phyloP scores from a whole-genome alignment of 2,329 filamentous ascomycete genomes.

The Aureobasidium uvarum region DNA sequence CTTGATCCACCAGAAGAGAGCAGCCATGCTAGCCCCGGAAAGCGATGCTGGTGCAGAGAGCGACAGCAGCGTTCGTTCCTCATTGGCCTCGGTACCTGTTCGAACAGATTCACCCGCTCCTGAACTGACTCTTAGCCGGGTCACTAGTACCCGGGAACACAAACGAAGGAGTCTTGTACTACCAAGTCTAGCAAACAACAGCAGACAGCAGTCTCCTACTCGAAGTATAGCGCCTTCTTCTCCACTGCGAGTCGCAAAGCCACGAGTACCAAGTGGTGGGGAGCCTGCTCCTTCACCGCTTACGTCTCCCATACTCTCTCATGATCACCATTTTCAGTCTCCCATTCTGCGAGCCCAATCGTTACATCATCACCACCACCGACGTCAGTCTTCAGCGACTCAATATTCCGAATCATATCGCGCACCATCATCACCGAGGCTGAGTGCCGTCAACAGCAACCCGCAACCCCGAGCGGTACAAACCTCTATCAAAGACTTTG shows the following conservation, averaged over 20 bases:
- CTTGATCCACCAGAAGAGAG: conserved; percentile 69
- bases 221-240: conserved; percentile 69
- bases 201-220: conserved; percentile 86
- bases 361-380: conserved; percentile 58
- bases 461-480: conserved; percentile 85
- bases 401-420: conserved; percentile 67
- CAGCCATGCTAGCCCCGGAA: conserved; percentile 65
- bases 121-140: conserved; percentile 72
- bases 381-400: conserved; percentile 87
- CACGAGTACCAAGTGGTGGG: conserved; percentile 61
- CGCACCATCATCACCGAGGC: conserved; percentile 72
- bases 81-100: conserved; percentile 65
- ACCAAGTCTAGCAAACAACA: conserved; percentile 64
- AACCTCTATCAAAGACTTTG: conserved; percentile 97
- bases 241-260: conserved; percentile 80
- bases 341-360: conserved; percentile 58
- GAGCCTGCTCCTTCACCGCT: conserved; percentile 79
- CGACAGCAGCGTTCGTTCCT: conserved; percentile 84
- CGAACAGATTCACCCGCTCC: conserved; percentile 88
- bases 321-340: conserved; percentile 72
- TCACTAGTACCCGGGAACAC: conserved; percentile 75
- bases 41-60: conserved; percentile 81
- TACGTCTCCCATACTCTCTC: conserved; percentile 80
- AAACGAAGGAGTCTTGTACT: conserved; percentile 86
- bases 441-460: conserved; percentile 71